Evolutionary conservation across 805 yeast species (phyloP).

Genomic region (Zygotorulaspora danielsina): DNA sequence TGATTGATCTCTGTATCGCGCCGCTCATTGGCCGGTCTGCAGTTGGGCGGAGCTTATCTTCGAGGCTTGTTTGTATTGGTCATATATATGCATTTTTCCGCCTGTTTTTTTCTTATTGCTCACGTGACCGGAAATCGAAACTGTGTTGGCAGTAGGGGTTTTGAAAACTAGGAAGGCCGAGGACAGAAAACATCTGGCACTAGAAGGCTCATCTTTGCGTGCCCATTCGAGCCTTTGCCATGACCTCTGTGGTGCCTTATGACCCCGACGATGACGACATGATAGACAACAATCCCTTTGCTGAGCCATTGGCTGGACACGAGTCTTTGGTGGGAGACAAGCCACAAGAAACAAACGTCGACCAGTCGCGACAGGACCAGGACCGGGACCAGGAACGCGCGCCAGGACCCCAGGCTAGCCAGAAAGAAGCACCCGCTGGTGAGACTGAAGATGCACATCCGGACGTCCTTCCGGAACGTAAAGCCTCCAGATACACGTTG

Average conservation of each 20-base stretch:
- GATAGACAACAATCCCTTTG: conserved; percentile 57
- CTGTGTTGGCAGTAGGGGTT: background rate
- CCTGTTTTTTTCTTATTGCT: background rate
- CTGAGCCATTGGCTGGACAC: conserved; percentile 40
- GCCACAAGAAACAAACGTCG: conserved; percentile 21
- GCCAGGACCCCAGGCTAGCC: conserved; percentile 11
- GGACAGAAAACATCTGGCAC: too few relatives aligned
- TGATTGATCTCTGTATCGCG: background rate
- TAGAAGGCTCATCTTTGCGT: too few relatives aligned
- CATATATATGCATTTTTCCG: too few relatives aligned
- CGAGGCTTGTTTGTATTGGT: background rate
- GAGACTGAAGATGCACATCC: background rate
- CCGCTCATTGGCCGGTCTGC: background rate
- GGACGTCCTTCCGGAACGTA: background rate
- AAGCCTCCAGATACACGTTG: conserved; percentile 37
- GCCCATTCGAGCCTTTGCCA: too few relatives aligned
- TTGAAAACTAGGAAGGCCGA: too few relatives aligned
- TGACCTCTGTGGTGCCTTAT: conserved; percentile 9
- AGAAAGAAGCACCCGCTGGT: conserved; percentile 8
- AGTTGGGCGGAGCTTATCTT: background rate
- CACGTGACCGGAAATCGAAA: background rate
- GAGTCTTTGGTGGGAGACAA: conserved; percentile 25
- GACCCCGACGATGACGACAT: conserved; percentile 47
- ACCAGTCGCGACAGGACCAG: conserved; percentile 1
- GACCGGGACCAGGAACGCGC: conserved; percentile 5